phyloP scores from a whole-genome alignment of 495 filamentous ascomycete species.

The Paragyromitra xinjiangensis region DNA sequence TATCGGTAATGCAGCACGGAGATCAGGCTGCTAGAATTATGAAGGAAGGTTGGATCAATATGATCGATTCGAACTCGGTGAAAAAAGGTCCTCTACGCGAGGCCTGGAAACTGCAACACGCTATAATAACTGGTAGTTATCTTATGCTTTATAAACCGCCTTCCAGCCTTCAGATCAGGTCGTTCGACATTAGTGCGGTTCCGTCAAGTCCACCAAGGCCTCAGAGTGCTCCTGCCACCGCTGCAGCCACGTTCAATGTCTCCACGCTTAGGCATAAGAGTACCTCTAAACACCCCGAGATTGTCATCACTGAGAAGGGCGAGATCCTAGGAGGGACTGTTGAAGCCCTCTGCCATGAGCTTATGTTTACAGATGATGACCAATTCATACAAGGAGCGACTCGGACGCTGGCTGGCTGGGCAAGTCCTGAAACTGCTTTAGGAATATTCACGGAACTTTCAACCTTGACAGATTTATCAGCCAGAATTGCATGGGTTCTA shows the following conservation, averaged over 20 bases:
- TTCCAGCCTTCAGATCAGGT: slow-evolving; percentile 52
- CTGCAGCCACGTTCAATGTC: slow-evolving; percentile 52
- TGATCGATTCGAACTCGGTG: slow-evolving; percentile 55
- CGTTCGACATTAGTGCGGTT: slow-evolving; percentile 52
- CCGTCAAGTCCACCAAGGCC: slow-evolving; percentile 53
- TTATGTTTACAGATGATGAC: slow-evolving; percentile 55
- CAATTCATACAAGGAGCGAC: slow-evolving; percentile 54
- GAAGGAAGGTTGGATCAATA: slow-evolving; percentile 57
- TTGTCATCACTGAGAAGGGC: slow-evolving; percentile 52
- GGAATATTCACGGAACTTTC: slow-evolving; percentile 56
- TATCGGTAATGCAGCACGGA: slow-evolving; percentile 56
- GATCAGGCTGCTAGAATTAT: slow-evolving; percentile 46
- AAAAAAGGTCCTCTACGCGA: slow-evolving; percentile 55
- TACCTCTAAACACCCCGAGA: slow-evolving; percentile 55
- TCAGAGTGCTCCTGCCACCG: slow-evolving; percentile 56
- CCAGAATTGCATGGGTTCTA: slow-evolving; percentile 54
- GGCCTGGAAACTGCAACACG: slow-evolving; percentile 57
- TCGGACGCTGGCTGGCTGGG: slow-evolving; percentile 56
- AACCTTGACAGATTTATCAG: slow-evolving; percentile 54
- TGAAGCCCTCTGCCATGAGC: slow-evolving; percentile 58
- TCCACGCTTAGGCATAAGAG: slow-evolving; percentile 57
- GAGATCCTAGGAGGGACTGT: slow-evolving; percentile 55
- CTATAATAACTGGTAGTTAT: slow-evolving; percentile 53
- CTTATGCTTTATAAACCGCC: slow-evolving; percentile 56
- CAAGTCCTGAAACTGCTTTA: slow-evolving; percentile 55